Base-by-base conservation (phyloP, 2,329 filamentous ascomycete species). In the Anisogramma anomala region DNA sequence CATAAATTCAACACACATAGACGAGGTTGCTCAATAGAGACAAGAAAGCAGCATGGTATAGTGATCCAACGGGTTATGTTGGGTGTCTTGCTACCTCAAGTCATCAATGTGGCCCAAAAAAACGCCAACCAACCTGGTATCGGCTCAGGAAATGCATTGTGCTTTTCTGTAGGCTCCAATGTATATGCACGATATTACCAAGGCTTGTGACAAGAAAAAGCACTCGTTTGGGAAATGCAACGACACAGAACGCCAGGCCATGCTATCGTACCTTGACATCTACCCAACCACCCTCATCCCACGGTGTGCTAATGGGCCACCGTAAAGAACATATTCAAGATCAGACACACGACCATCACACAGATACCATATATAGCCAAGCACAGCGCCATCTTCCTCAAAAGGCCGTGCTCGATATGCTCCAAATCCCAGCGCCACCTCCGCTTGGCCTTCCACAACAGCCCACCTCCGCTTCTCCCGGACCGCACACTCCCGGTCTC, bases 281-380 rank as follows among this genome's bases (percentile, higher is more conserved):
- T 30, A 15, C 14, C n/a, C 14, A 14, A 8, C n/a, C 14, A 10
- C 3, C 13, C 27, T n/a, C 5, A 2, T 30, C n/a, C 14, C 27
- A 30, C 27, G 14, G 27, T n/a, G 27, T n/a, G 8, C 27, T 61
- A 84, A 63, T 82, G 76, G 42, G 71, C 69, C 41, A 70, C 73
- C 37, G 76, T 69, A 52, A 91, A 87, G 53, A 94, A 83, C 11
- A 83, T 78, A 58, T 96, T 96, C 56, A 87, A 86, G 32, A 76
- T 66, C 52, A 98, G 63, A 57, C 88, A 96, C 35, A 89, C 79
- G 20, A 84, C 65, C 91, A 98, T 96, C 39, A 98, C 87, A 36
- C 83, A 63, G 7, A 85, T 51, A 15, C 91, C 91, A 56, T 98
- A 98, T 7, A 87, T 68, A 6, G 84, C 81, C 45, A 98, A 65